phyloP scores from a whole-genome alignment of 345 rosid species.

The Lepidium sativum region DNA sequence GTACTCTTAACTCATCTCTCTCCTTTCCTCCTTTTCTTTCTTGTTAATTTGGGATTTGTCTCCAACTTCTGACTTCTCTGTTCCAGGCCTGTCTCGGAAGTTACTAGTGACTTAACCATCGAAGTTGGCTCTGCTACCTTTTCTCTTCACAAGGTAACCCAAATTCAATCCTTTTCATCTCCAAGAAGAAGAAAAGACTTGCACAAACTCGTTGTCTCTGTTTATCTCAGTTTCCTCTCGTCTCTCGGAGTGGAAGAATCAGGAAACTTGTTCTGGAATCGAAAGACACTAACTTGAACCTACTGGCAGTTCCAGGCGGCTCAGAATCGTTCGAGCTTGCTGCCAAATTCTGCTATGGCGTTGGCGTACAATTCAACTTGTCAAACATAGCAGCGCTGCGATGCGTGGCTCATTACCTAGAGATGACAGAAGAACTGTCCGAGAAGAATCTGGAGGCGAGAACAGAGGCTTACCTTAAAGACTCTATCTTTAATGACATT shows the following conservation, averaged over 20 bases:
- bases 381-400: constrained; percentile 62
- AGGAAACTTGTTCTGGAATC: constrained; percentile 59
- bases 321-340: constrained; percentile 85
- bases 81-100: constrained; percentile 96
- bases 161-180: neutral
- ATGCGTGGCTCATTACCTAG: constrained; percentile 82
- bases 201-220: neutral
- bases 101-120: constrained; percentile 75
- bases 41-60: too few species aligned
- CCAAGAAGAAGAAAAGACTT: neutral
- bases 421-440: constrained; percentile 79
- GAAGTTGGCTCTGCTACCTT: constrained; percentile 80
- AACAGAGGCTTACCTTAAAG: constrained; percentile 61
- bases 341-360: constrained; percentile 96
- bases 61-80: neutral
- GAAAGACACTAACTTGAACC: constrained; percentile 58
- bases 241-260: constrained; percentile 81
- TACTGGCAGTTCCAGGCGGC: constrained; percentile 73
- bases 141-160: constrained; percentile 75
- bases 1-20: constrained; percentile 29
- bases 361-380: constrained; percentile 49
- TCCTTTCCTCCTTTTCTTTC: neutral
- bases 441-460: constrained; percentile 74
- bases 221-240: constrained; percentile 67
- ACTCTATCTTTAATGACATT: constrained; percentile 53